A percentile compares a stretch with the other conserved stretches of the same genome.
Conservation (phyloP, 1,284 basidiomycete species). For the Singerocomus inundabilis region DNA sequence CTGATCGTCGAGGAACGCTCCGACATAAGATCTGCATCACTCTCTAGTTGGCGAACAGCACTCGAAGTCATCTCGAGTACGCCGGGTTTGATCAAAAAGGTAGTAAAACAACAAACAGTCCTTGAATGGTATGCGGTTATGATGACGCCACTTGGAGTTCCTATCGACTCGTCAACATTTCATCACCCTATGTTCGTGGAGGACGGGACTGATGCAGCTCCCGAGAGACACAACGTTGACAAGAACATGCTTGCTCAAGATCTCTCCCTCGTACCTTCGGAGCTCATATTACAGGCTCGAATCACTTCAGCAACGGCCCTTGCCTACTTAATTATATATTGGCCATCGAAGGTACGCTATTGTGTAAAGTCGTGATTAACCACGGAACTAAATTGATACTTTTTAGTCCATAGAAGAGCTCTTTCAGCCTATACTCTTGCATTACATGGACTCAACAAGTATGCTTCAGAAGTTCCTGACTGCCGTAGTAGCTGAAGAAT, state of each 20-base stretch:
- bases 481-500: slow-evolving; percentile 88
- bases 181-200: slow-evolving; percentile 56
- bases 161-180: slow-evolving; percentile 75
- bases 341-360: slow-evolving; percentile 56
- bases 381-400: slow-evolving; percentile 7
- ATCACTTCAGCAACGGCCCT: slow-evolving; percentile 81
- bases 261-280: slow-evolving; percentile 77
- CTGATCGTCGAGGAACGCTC: slow-evolving; percentile 88
- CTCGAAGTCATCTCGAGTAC: slow-evolving; percentile 53
- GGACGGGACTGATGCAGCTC: slow-evolving; percentile 42
- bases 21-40: slow-evolving; percentile 81
- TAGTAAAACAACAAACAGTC: slow-evolving; percentile 53
- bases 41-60: slow-evolving; percentile 78
- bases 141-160: slow-evolving; percentile 88
- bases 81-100: slow-evolving; percentile 48
- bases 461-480: slow-evolving; percentile 90
- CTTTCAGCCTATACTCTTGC: slow-evolving; percentile 70
- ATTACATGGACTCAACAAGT: slow-evolving; percentile 84
- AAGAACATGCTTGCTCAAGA: slow-evolving; percentile 96
- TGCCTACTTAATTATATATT: slow-evolving; percentile 68
- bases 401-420: slow-evolving; percentile 49
- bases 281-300: slow-evolving; percentile 81
- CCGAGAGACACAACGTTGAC: slow-evolving; percentile 89
- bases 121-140: slow-evolving; percentile 85
- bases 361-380: background rate